Conservation (phyloP, 306 rosid genomes). For the Carpinus viminea region DNA sequence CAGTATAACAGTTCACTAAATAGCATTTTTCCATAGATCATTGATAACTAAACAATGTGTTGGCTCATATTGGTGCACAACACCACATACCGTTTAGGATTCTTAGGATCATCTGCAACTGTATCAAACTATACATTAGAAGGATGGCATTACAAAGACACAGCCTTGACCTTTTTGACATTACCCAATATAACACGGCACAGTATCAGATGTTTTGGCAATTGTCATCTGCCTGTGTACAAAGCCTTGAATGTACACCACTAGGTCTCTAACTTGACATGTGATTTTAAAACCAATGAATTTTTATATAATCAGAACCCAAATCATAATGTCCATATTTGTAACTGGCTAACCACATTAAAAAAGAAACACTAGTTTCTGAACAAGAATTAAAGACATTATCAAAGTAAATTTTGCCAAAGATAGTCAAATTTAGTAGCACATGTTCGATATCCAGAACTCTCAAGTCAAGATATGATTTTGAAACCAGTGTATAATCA, state of each 20-base stretch:
- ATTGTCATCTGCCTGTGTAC: conserved; percentile 34
- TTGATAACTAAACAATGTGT: conserved; percentile 36
- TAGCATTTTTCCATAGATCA: no score
- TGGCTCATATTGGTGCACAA: conserved; percentile 55
- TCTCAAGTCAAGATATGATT: neutral
- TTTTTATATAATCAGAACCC: neutral
- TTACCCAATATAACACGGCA: conserved; percentile 65
- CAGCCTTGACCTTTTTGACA: conserved; percentile 52
- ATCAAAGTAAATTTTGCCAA: neutral
- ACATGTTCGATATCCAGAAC: neutral
- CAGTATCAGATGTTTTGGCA: conserved; percentile 51
- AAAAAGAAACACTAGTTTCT: neutral
- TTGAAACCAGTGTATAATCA: neutral
- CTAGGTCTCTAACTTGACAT: neutral
- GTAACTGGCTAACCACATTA: neutral
- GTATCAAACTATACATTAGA: conserved; percentile 48
- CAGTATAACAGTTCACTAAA: no score
- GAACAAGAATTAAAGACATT: neutral
- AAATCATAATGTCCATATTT: neutral
- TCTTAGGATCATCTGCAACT: conserved; percentile 49
- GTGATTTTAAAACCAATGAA: neutral
- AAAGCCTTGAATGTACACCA: neutral
- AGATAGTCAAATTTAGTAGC: neutral
- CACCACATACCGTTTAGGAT: conserved; percentile 56
- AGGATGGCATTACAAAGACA: conserved; percentile 42